A percentile compares a stretch with the other conserved stretches of the same genome.
Evolutionary conservation across 1,284 basidiomycete genomes (phyloP).

Genomic region (Kwoniella shivajii): DNA sequence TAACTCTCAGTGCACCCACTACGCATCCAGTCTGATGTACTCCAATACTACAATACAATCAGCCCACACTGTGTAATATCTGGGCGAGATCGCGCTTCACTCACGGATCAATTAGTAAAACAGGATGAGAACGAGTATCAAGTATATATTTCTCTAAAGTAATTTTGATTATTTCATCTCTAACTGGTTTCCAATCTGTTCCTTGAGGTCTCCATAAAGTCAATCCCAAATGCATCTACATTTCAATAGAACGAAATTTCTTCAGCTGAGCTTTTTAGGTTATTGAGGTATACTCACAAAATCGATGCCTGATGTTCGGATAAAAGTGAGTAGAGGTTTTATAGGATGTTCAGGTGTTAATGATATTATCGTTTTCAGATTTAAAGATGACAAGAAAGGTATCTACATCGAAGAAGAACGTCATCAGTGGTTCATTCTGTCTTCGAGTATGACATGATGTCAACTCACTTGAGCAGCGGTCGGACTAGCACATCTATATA

Average conservation of each 20-base stretch:
- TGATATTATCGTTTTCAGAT: conserved; percentile 46
- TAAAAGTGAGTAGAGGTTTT: conserved; percentile 37
- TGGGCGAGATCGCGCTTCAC: conserved; percentile 9
- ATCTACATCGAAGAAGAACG: conserved; percentile 27
- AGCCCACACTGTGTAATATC: background rate
- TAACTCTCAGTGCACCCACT: conserved; percentile 44
- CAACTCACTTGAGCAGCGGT: conserved; percentile 41
- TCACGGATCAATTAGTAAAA: conserved; percentile 51
- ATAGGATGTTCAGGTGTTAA: conserved; percentile 51
- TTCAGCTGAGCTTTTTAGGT: background rate
- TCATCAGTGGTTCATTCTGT: background rate
- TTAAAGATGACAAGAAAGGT: conserved; percentile 43
- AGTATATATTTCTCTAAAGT: conserved; percentile 46
- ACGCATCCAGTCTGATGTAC: conserved; percentile 53
- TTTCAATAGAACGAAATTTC: background rate
- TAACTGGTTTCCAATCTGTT: conserved; percentile 49
- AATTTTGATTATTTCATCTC: conserved; percentile 50
- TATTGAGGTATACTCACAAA: conserved; percentile 36
- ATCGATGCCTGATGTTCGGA: conserved; percentile 28
- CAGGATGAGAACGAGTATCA: conserved; percentile 41
- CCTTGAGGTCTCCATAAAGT: conserved; percentile 42
- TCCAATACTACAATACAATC: conserved; percentile 35
- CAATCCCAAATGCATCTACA: conserved; percentile 47
- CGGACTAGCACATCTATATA: conserved; percentile 48
- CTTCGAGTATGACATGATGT: background rate